Evolutionary conservation across 306 rosid species (phyloP), one percentile per base, ranked within the genome.

Genomic region (Arachis hypogaea): DNA sequence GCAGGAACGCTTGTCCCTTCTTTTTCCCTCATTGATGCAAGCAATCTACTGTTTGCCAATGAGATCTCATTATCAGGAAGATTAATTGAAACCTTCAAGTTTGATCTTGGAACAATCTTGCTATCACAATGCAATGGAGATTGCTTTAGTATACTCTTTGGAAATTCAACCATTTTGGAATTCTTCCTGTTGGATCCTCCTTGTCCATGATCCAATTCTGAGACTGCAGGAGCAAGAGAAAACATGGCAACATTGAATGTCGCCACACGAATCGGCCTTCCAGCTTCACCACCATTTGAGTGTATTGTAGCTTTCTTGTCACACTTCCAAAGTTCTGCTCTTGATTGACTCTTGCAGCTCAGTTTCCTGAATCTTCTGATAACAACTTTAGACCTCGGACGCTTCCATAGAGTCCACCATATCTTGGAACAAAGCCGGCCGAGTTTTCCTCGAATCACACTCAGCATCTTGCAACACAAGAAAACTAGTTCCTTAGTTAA

Each of bases 241-340:
- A 92, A 92, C 97, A 92, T 92, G 54, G 97, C 97, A 71, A 92
- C 97, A 73, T 92, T 92, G 85, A 89, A 88, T 42, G 97, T 85
- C 67, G 93, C 96, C 45, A 86, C 65, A 11, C 91, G 74, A 64
- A 92, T 81, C 50, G 96, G 92, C 88, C 82, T 86, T 80, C 71
- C 80, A 4, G 85, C 62, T 68, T 71, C 83, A 54, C 77, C 87
- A 58, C 75, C 86, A 73, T 82, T 85, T 59, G 61, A 50, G 28
- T 65, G 71, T 60, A 40, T 65, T 51, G 51, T 56, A 14, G 85
- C 14, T 59, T 71, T 85, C 11, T 47, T 77, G 59, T 44, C 55
- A 30, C 80, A 49, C 16, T 49, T 49, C 4, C 55, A 66, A 9
- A 63, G 60, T 70, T 29, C 65, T 62, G 80, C 30, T 82, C 78